phyloP scores from a whole-genome alignment of 768 basidiomycete species.

The Termitomyces sp. region DNA sequence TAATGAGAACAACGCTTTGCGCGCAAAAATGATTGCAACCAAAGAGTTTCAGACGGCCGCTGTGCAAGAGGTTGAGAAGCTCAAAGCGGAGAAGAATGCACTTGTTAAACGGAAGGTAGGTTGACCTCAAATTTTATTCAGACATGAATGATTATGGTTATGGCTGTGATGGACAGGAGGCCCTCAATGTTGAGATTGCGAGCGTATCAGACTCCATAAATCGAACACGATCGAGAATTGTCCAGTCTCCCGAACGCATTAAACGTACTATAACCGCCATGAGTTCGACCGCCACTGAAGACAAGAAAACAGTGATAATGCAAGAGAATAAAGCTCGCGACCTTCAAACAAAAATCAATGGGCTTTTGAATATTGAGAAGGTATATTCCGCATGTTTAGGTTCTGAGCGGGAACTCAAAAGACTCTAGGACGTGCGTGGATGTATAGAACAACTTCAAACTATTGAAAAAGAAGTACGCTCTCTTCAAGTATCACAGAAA shows the following conservation, averaged over 20 bases:
- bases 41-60: slow-evolving; percentile 60
- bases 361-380: slow-evolving; percentile 73
- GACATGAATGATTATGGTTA: background rate
- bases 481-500: slow-evolving; percentile 64
- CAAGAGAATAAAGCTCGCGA: slow-evolving; percentile 78
- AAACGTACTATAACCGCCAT: slow-evolving; percentile 80
- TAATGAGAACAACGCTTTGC: slow-evolving; percentile 57
- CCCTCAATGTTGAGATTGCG: slow-evolving; percentile 56
- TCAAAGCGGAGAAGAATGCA: slow-evolving; percentile 68
- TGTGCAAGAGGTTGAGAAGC: slow-evolving; percentile 62
- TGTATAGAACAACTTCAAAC: slow-evolving; percentile 76
- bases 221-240: slow-evolving; percentile 71
- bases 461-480: slow-evolving; percentile 62
- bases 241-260: slow-evolving; percentile 89
- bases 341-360: slow-evolving; percentile 69
- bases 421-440: slow-evolving; percentile 60
- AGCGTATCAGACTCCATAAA: slow-evolving; percentile 57
- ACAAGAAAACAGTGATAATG: slow-evolving; percentile 61
- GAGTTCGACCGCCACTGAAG: slow-evolving; percentile 61
- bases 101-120: slow-evolving; percentile 63
- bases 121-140: background rate
- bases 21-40: slow-evolving; percentile 63
- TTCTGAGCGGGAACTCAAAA: background rate
- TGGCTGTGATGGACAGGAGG: slow-evolving; percentile 40
- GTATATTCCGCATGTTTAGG: slow-evolving; percentile 29